Percentiles rank a stretch among this genome's conserved stretches.
Evolutionary conservation across 495 filamentous ascomycete genomes (phyloP).

Genomic region (Apodospora peruviana): DNA sequence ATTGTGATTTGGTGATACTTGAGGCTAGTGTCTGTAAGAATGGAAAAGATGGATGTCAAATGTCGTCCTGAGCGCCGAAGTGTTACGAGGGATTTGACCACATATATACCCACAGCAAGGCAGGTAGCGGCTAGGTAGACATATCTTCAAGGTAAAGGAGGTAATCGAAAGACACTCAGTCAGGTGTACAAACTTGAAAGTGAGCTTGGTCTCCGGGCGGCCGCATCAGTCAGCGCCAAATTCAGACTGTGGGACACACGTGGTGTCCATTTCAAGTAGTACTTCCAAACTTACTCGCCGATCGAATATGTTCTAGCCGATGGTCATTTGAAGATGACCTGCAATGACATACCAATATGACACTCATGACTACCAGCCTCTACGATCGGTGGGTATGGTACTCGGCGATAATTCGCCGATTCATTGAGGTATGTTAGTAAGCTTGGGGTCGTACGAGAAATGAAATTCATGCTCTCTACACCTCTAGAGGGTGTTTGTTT

Average conservation of each 20-base stretch:
- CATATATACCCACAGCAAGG: background rate
- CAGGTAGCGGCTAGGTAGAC: background rate
- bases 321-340: background rate
- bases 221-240: background rate
- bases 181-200: background rate
- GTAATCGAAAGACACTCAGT: background rate
- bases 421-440: background rate
- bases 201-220: background rate
- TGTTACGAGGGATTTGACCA: background rate
- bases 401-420: background rate
- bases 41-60: background rate
- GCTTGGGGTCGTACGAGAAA: background rate
- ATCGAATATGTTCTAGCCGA: background rate
- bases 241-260: background rate
- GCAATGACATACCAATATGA: background rate
- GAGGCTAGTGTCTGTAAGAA: background rate
- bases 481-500: too few species aligned
- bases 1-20: too few species aligned
- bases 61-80: background rate
- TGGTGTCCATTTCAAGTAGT: background rate
- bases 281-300: background rate
- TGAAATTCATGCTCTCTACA: background rate
- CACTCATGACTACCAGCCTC: background rate
- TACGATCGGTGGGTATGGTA: background rate
- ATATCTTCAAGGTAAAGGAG: background rate